Conservation (phyloP, 1,139 yeast species). For the Hemisphaericaspora xylofermentans region DNA sequence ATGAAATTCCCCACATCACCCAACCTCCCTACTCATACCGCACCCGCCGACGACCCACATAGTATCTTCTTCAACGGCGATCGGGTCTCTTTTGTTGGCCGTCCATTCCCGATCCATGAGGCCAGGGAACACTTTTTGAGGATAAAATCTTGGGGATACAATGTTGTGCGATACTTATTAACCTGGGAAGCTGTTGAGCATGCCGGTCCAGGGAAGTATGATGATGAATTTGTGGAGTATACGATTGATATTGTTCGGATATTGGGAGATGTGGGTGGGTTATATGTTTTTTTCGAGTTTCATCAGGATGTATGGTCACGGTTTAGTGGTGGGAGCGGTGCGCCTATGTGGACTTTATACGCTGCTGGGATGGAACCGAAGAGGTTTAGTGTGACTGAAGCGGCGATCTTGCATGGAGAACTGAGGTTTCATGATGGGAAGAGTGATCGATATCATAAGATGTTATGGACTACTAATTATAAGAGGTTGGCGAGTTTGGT, state of each 20-base stretch:
- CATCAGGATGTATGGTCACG: slow-evolving; percentile 97
- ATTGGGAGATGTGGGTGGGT: slow-evolving; percentile 63
- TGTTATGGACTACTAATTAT: slow-evolving; percentile 94
- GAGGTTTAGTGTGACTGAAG: slow-evolving; percentile 64
- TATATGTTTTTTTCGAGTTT: slow-evolving; percentile 81
- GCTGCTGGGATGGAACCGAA: slow-evolving; percentile 89
- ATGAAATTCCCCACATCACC: slow-evolving; percentile 71
- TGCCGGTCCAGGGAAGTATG: slow-evolving; percentile 81
- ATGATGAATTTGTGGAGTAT: slow-evolving; percentile 71
- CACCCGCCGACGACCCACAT: slow-evolving; percentile 41
- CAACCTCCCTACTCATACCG: slow-evolving; percentile 49
- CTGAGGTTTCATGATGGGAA: slow-evolving; percentile 26
- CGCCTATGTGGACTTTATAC: slow-evolving; percentile 92
- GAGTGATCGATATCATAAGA: slow-evolving; percentile 62
- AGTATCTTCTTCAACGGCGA: slow-evolving; percentile 67
- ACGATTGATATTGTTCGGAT: slow-evolving; percentile 61
- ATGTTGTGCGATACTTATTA: slow-evolving; percentile 69
- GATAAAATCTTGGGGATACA: slow-evolving; percentile 79
- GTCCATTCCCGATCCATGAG: slow-evolving; percentile 76
- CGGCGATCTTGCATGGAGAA: slow-evolving; percentile 71
- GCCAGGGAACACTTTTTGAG: slow-evolving; percentile 68
- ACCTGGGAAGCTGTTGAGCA: slow-evolving; percentile 97
- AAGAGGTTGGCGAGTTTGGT: slow-evolving; percentile 71
- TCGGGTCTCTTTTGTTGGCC: slow-evolving; percentile 71
- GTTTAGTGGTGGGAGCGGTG: slow-evolving; percentile 91